A percentile compares a stretch with the other conserved stretches of the same genome.
phyloP scores from a whole-genome alignment of 139 green algal genomes.

The Spirogloea muscicola region DNA sequence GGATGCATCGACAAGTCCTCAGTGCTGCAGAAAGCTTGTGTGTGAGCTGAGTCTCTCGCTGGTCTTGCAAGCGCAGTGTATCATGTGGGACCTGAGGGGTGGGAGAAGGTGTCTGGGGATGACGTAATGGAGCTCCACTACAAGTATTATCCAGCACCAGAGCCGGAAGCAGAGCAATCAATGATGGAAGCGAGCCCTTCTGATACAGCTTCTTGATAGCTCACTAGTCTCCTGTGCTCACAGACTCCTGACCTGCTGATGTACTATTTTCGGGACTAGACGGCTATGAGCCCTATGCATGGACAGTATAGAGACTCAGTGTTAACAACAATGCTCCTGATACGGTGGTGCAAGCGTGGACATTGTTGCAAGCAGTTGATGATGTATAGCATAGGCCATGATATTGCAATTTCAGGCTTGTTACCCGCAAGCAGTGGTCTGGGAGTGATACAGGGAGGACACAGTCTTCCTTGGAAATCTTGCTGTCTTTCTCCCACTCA shows the following conservation, averaged over 20 bases:
- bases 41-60: no score
- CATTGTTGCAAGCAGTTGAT: no score
- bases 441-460: no score
- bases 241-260: not conserved
- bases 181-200: not conserved
- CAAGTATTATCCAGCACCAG: slow-evolving; percentile 73
- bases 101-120: slow-evolving; percentile 92
- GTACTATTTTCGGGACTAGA: not conserved
- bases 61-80: slow-evolving; percentile 72
- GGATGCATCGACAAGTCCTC: no score
- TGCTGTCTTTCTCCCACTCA: no score
- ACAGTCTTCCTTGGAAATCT: no score
- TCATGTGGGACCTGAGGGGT: slow-evolving; percentile 90
- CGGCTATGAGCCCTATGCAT: not conserved
- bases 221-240: not conserved
- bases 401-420: no score
- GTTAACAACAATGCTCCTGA: not conserved
- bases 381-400: no score
- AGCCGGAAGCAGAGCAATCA: not conserved
- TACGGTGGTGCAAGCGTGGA: not conserved
- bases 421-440: no score
- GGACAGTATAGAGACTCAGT: not conserved
- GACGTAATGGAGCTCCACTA: slow-evolving; percentile 96
- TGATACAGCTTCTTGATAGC: not conserved
- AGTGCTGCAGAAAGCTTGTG: no score